Percentiles rank a stretch among this genome's conserved stretches.
These are phyloP conservation scores for Saccharomyces pastorianus DNA, from an alignment of 1,139 yeast genomes.

Conservation along the genomic window DNA sequence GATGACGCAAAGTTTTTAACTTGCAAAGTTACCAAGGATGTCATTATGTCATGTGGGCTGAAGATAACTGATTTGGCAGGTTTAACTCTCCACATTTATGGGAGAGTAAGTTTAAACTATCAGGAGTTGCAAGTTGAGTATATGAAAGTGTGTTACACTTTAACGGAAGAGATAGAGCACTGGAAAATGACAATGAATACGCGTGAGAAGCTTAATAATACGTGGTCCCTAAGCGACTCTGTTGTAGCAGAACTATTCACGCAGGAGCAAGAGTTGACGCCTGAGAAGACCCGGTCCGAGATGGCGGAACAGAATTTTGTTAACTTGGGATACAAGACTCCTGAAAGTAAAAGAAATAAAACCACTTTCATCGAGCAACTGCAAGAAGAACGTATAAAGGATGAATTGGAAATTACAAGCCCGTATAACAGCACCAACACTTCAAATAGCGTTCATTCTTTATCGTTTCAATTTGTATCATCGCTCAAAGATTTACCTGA, in stretches of 20 bases:
- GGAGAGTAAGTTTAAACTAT: constrained; percentile 7
- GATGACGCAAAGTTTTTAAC: constrained; percentile 5
- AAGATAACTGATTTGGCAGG: constrained; percentile 11
- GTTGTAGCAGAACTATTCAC: not conserved
- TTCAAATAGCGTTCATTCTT: not conserved
- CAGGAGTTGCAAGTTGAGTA: constrained; percentile 13
- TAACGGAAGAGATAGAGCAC: constrained; percentile 17
- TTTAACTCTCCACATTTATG: constrained; percentile 11
- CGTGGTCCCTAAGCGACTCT: constrained; percentile 10
- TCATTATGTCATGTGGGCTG: constrained; percentile 6
- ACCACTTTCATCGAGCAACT: constrained; percentile 13
- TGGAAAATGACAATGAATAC: constrained; percentile 16
- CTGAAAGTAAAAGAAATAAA: not conserved
- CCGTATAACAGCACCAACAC: constrained; percentile 9
- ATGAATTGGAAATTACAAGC: constrained; percentile 18
- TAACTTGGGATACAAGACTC: not conserved
- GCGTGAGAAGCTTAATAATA: constrained; percentile 6
- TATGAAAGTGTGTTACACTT: constrained; percentile 9
- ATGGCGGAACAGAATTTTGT: not conserved
- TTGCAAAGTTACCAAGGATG: constrained; percentile 15
- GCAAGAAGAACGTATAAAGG: constrained; percentile 10
- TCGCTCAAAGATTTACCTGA: not conserved
- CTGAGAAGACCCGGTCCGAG: not conserved
- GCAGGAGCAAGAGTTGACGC: not conserved
- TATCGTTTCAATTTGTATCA: not conserved